Base-by-base conservation (phyloP, 176 grass and related monocot species). In the Raddia guianensis region DNA sequence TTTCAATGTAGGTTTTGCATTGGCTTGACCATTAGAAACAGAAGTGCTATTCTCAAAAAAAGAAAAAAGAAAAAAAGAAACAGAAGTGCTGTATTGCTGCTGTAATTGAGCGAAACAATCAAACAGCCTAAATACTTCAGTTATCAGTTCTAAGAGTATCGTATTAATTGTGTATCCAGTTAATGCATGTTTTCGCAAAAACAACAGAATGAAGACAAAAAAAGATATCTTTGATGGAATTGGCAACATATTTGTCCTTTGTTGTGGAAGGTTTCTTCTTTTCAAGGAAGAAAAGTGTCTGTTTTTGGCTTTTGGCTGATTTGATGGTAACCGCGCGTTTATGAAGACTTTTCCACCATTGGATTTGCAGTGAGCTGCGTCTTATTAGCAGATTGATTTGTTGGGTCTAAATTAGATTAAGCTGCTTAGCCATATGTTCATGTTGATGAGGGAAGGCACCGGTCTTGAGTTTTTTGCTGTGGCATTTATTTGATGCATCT, bases 401-500 rank as follows among this genome's bases (percentile, higher is more conserved):
- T 71, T 15, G 9, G 32, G 6, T 60, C 66, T 68, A 70, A 27
- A 33, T 45, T 40, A 40, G 37, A 40, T 40, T 40, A 40, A 5
- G 37, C 37, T 40, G 37, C 2, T 40, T 81, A 56, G 45, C 3
- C 9, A 5, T 61, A 11, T 49, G 50, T 69, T 19, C 45, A 37
- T 85, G 61, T 50, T 67, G 45, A 77, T 72, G 52, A 58, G 45
- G 27, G 27, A 55, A 67, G 42, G 6, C 45, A 20, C 4, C 3
- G 34, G 63, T 52, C 64, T 84, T 84, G 53, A 34, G 64, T 18
- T 66, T 51, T 20, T 46, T 9, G 2, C 1, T 73, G 35, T 74
- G n/a, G 3, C n/a, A 40, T 68, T 53, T 40, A 10, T 68, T 59
- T 43, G 57, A 77, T 66, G 64, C 49, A 71, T 87, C 27, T 56